Base-by-base conservation (phyloP, 306 rosid species). In the Cucurbita pepo region DNA sequence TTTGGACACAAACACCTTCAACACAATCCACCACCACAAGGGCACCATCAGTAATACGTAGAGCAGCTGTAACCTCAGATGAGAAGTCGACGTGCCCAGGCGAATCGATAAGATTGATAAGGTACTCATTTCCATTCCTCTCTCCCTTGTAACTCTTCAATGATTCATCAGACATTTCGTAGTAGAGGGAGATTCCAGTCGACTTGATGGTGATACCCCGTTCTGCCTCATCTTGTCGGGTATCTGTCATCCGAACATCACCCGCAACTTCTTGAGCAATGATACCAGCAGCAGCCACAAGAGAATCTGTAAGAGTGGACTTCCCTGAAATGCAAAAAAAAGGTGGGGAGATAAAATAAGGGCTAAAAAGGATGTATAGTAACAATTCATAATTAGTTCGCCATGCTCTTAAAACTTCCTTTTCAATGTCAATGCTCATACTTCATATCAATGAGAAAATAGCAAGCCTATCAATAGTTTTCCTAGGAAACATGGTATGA, bases 271-370 rank as follows among this genome's bases (percentile, higher is more conserved):
- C 96, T 69, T 90, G 96, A 1, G 97, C 96, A 53, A 93, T 90
- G 79, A 93, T 93, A 18, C 98, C 98, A 5, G 96, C 97, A 61
- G 97, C 97, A 82, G 97, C 96, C 18, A 92, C 97, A 4, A 92
- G 91, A 19, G 96, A 92, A 66, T 92, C 97, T 0, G 98, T 93
- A 67, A 93, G 96, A 0, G 98, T 89, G 0, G 96, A 89, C 75
- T 89, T 89, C 41, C 92, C 92, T 87, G 88, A 21, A 48, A 41
- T 5, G 1, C 4, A 21, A 3, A 8, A 16, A 74, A 41, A 9
- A 7, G n/a, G 3, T 30, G 3, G 37, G 8, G 76, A 19, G 15
- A 58, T n/a, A 1, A 45, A 18, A 22, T 44, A 19, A 10, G 14
- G 22, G 45, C 5, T 62, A 37, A 40, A n/a, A 7, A 8, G 2